Evolutionary conservation across 2,329 filamentous ascomycete species (phyloP), one percentile per base, ranked within the genome.

Genomic region (Mycogone perniciosa): DNA sequence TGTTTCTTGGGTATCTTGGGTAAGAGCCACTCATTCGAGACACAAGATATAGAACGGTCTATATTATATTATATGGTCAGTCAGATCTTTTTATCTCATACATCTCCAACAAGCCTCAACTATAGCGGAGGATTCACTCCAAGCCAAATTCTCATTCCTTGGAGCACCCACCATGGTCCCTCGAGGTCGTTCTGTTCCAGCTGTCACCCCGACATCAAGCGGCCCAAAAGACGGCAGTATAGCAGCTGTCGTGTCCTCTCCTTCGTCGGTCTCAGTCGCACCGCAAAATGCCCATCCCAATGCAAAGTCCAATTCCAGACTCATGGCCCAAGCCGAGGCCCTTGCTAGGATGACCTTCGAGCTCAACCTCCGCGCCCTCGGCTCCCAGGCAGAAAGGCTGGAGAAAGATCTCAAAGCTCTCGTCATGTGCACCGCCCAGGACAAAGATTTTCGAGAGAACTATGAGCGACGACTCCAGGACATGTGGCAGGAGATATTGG

Each of bases 311-410:
- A 41, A n/a, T 34, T 34, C 11, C 35, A 44, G 13, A 31, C 49
- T 66, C 6, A 39, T 62, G 30, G 52, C 54, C 7, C 60, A 62
- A 30, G 65, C 67, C 37, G 62, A 68, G 4, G 62, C 64, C 31
- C 59, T 71, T n/a, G 63, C 68, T 5, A 59, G 54, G 39, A 69
- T 70, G 64, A 69, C 64, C 5, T 56, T 65, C n/a, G 68, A 71
- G 55, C 62, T 70, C 47, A 64, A 62, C 51, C 53, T 71, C 34
- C 65, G 63, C 35, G 51, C 59, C 31, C 53, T 70, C 27, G 46
- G 52, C 30, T 48, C 50, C 26, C 62, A 64, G 44, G 61, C 62
- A 1, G 58, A 63, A 39, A 57, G 60, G 4, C 61, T 70, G 2
- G 62, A 68, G 47, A 54, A 54, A 2, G 62, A 68, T 7, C 50